These are phyloP conservation scores for Penicillium sclerotiorum DNA, from an alignment of 2,329 filamentous ascomycete species.

Conservation along the genomic window DNA sequence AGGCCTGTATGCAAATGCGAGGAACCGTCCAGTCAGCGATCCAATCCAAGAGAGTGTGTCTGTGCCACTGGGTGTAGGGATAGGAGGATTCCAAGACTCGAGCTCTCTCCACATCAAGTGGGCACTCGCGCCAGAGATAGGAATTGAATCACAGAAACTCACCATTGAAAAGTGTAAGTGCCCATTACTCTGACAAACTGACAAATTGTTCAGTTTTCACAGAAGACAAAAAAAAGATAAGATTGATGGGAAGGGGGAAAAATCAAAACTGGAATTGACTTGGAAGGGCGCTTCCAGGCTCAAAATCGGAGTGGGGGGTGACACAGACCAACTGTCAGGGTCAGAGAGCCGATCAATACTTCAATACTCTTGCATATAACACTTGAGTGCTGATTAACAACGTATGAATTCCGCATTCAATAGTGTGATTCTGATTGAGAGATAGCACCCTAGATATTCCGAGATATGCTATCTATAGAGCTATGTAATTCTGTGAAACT, in stretches of 20 bases:
- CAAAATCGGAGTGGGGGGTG: slow-evolving; percentile 22
- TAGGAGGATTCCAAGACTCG: background rate
- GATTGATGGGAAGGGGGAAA: slow-evolving; percentile 6
- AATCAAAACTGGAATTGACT: no score
- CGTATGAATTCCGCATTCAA: no score
- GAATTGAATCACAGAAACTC: slow-evolving; percentile 19
- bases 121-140: background rate
- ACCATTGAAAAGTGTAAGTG: slow-evolving; percentile 43
- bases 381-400: no score
- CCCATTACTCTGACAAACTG: slow-evolving; percentile 27
- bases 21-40: slow-evolving; percentile 32
- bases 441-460: no score
- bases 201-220: background rate
- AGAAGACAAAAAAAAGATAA: background rate
- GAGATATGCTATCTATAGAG: no score
- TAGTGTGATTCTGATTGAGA: no score
- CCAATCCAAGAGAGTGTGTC: slow-evolving; percentile 16
- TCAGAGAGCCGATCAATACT: no score
- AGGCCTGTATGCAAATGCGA: slow-evolving; percentile 62
- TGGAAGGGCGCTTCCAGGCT: slow-evolving; percentile 13
- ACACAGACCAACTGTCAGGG: slow-evolving; percentile 23
- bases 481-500: no score
- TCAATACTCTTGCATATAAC: no score
- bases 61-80: slow-evolving; percentile 14
- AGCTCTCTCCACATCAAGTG: slow-evolving; percentile 5